A percentile compares a stretch with the other conserved stretches of the same genome.
These are phyloP conservation scores for Chytriomyces sp. DNA, from an alignment of 192 early-diverging fungal genomes.

Conservation along the genomic window DNA sequence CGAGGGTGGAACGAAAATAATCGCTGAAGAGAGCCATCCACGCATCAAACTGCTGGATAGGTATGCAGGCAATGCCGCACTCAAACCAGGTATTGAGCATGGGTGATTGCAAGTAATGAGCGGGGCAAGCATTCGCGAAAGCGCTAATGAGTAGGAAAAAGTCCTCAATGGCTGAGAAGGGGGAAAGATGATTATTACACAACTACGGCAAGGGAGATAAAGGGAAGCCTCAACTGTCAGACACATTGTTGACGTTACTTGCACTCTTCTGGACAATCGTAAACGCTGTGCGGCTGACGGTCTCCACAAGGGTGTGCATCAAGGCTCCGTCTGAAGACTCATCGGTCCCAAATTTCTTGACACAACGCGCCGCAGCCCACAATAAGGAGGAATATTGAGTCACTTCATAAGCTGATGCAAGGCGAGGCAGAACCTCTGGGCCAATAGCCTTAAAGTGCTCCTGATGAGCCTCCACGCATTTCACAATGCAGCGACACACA, in stretches of 20 bases:
- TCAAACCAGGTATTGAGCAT: slow-evolving; percentile 62
- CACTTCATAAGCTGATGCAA: slow-evolving; percentile 69
- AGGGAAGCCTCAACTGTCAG: slow-evolving; percentile 63
- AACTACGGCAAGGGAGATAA: neutral
- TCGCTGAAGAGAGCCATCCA: slow-evolving; percentile 28
- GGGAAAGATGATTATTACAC: slow-evolving; percentile 1
- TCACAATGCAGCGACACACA: slow-evolving; percentile 60
- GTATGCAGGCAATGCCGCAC: slow-evolving; percentile 65
- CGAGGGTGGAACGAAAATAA: slow-evolving; percentile 24
- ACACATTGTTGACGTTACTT: slow-evolving; percentile 56
- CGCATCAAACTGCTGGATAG: slow-evolving; percentile 32
- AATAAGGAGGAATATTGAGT: slow-evolving; percentile 71
- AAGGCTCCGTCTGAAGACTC: slow-evolving; percentile 55
- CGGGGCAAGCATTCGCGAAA: slow-evolving; percentile 54
- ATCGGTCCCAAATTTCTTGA: slow-evolving; percentile 61
- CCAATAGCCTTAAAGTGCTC: slow-evolving; percentile 59
- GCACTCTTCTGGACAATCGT: slow-evolving; percentile 49
- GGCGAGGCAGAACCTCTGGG: slow-evolving; percentile 57
- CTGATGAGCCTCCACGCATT: slow-evolving; percentile 61
- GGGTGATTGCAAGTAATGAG: slow-evolving; percentile 55
- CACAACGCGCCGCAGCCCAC: slow-evolving; percentile 74
- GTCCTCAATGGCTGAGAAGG: slow-evolving; percentile 70
- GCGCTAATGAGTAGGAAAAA: slow-evolving; percentile 65
- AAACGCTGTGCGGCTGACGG: slow-evolving; percentile 70
- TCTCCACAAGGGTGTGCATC: slow-evolving; percentile 62